phyloP scores from a whole-genome alignment of 306 rosid genomes.

The Cicer chorassanicum region DNA sequence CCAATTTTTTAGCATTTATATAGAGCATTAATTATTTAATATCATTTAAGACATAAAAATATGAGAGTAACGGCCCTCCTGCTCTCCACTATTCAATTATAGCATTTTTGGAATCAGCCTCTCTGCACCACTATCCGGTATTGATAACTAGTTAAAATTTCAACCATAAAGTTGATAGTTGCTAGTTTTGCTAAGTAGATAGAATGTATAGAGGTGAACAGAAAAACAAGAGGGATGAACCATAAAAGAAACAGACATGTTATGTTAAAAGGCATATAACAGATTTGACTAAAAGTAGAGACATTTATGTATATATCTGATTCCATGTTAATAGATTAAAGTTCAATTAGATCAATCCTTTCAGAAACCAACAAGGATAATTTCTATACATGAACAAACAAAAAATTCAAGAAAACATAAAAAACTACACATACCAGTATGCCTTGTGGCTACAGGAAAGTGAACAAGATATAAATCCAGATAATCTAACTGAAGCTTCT shows the following conservation, averaged over 20 bases:
- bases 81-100: neutral
- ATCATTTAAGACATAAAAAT: neutral
- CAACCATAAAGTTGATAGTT: conserved; percentile 15
- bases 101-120: neutral
- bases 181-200: neutral
- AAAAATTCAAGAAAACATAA: conserved; percentile 18
- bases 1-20: neutral
- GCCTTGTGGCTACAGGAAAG: conserved; percentile 79
- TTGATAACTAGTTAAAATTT: neutral
- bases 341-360: conserved; percentile 14
- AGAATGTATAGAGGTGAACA: neutral
- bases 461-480: conserved; percentile 88
- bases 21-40: neutral
- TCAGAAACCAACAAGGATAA: neutral
- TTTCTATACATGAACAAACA: neutral
- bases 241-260: conserved; percentile 1
- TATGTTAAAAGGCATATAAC: neutral
- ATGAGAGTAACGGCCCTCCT: neutral
- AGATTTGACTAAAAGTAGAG: neutral
- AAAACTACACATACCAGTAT: conserved; percentile 60
- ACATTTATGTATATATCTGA: neutral
- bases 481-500: conserved; percentile 81
- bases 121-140: neutral
- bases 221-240: conserved; percentile 18
- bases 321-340: neutral